Base-by-base conservation (phyloP, 2,329 filamentous ascomycete species). In the Pyricularia sp. region DNA sequence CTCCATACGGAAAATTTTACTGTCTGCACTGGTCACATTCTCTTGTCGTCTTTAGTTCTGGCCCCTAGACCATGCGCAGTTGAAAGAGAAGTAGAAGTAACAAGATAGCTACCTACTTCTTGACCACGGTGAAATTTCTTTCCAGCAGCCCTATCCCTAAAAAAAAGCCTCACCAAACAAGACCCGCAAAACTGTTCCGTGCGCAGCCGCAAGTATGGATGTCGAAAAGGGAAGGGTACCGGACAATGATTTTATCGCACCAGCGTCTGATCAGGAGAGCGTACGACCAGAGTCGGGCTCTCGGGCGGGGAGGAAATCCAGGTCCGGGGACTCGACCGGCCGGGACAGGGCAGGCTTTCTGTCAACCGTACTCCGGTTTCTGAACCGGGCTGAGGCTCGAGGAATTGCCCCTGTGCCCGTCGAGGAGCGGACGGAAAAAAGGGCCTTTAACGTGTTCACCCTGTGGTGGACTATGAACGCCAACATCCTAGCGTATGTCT, bases 391-490 rank as follows among this genome's bases (percentile, higher is more conserved):
- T 17, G 82, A 84, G 73, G 75, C 80, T 67, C 78, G 78, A 69
- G 81, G 81, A 64, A 80, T 82, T 55, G 76, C 80, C 25, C 82
- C 82, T 0, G 77, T 83, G 30, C 78, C 81, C 0, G 58, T 78
- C 7, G 77, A 81, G 69, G 77, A 82, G 66, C 77, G 82, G 58
- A 81, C 75, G 0, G 77, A 78, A 36, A 79, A 75, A 4, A 75
- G 77, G 30, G 81, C 80, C 70, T 77, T 79, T 72, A 83, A 81
- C 55, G 78, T 82, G 42, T 84, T 84, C 31, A 83, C 82, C 2
- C 72, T 84, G 7, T 84, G 82, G 82, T 82, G 78, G 69, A 83
- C 79, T 64, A 81, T 83, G 72, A 84, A 83, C 71, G 76, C 77
- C 67, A 84, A 84, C 70, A 83, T 84, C 63, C 74, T 83, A 12